Conservation (phyloP, 2,329 filamentous ascomycete species). For the Ophiostoma sp. region DNA sequence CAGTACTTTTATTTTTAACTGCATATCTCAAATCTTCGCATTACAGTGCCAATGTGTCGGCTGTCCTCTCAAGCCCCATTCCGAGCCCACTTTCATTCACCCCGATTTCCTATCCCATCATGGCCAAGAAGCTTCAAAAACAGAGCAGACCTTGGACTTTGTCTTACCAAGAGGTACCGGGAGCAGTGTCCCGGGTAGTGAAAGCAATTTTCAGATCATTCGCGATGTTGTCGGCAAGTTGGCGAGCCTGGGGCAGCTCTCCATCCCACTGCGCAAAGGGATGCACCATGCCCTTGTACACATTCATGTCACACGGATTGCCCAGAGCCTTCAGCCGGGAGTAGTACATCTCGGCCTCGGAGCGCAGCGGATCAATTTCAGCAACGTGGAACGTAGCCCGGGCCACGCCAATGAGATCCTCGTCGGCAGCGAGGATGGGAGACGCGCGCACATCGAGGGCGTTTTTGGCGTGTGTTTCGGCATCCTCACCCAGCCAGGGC, state of each 20-base stretch:
- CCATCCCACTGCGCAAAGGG: conserved; percentile 28
- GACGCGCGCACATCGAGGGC: conserved; percentile 21
- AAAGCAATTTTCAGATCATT: not conserved
- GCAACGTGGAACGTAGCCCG: conserved; percentile 24
- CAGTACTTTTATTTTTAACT: not conserved
- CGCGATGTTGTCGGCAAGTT: conserved; percentile 17
- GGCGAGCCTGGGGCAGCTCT: conserved; percentile 12
- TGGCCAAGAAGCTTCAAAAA: no score
- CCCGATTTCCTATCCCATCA: no score
- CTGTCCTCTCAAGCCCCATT: no score
- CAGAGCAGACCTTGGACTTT: no score
- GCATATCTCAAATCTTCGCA: no score
- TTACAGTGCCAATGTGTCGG: no score
- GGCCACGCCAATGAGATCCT: not conserved
- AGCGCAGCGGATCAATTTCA: conserved; percentile 23
- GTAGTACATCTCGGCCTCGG: conserved; percentile 24
- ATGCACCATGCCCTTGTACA: conserved; percentile 26
- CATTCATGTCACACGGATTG: not conserved
- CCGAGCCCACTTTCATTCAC: no score
- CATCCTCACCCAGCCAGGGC: conserved; percentile 24
- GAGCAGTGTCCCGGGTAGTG: no score
- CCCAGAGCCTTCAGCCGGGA: not conserved
- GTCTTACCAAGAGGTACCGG: no score
- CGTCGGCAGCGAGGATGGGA: conserved; percentile 19
- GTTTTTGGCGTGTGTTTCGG: not conserved